These are phyloP conservation scores for Trypanosoma platydactyli DNA, from an alignment of 208 protist species.

Conservation along the genomic window DNA sequence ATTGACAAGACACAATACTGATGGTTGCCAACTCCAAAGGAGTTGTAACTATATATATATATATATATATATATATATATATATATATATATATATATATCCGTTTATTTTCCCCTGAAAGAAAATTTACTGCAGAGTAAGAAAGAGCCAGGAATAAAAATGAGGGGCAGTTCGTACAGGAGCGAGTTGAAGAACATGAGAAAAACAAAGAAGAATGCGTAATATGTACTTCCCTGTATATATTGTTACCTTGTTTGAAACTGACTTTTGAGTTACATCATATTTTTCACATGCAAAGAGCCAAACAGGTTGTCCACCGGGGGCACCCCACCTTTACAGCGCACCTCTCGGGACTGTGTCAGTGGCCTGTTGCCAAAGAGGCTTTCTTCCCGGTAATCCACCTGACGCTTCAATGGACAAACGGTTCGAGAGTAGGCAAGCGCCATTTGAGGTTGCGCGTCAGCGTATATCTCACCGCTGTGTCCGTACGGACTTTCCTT, in stretches of 20 bases:
- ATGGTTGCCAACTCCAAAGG: neutral
- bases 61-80: neutral
- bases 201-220: constrained; percentile 1
- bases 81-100: too few relatives aligned
- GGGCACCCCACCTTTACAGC: constrained; percentile 15
- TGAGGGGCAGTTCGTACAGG: too few relatives aligned
- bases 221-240: too few relatives aligned
- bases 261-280: constrained; percentile 12
- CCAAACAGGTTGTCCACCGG: constrained; percentile 35
- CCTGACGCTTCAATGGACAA: constrained; percentile 8
- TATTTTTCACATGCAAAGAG: constrained; percentile 1
- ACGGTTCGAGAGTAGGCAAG: neutral
- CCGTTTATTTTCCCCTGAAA: too few relatives aligned
- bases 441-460: constrained; percentile 13
- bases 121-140: too few relatives aligned
- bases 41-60: too few relatives aligned
- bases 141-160: too few relatives aligned
- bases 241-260: too few relatives aligned
- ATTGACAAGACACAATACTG: constrained; percentile 6
- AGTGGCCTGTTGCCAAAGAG: constrained; percentile 28
- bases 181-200: neutral
- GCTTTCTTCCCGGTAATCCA: constrained; percentile 20
- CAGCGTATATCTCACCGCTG: constrained; percentile 32
- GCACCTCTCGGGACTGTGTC: constrained; percentile 4
- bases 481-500: constrained; percentile 41